A percentile compares a stretch with the other conserved stretches of the same genome.
These are phyloP conservation scores for Jaminaea rosea DNA, from an alignment of 1,284 basidiomycete genomes.

Conservation along the genomic window DNA sequence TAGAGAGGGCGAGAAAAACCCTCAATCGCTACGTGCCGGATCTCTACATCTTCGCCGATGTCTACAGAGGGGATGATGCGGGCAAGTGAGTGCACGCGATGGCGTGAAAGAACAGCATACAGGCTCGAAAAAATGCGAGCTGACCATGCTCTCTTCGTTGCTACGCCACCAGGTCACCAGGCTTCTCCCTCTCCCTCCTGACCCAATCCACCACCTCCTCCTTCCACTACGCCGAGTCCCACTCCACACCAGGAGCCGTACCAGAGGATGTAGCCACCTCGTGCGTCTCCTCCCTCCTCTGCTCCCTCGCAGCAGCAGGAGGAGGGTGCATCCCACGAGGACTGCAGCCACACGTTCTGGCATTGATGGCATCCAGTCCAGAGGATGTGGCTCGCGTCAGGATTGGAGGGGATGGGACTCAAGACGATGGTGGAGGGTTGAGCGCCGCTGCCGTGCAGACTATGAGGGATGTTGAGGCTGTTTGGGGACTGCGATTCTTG, in stretches of 20 bases:
- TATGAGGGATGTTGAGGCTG: constrained; percentile 68
- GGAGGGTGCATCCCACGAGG: constrained; percentile 85
- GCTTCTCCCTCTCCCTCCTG: constrained; percentile 82
- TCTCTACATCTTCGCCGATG: constrained; percentile 95
- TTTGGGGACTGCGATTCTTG: constrained; percentile 64
- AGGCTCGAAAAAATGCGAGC: constrained; percentile 3
- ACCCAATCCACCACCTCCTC: constrained; percentile 86
- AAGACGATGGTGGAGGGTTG: constrained; percentile 72
- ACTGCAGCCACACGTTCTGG: constrained; percentile 77
- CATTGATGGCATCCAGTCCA: constrained; percentile 88
- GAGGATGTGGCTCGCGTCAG: constrained; percentile 86
- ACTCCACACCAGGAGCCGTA: constrained; percentile 56
- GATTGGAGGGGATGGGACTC: constrained; percentile 81
- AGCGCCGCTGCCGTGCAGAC: constrained; percentile 72
- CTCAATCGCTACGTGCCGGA: constrained; percentile 95
- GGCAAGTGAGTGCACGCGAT: constrained; percentile 56
- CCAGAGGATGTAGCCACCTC: constrained; percentile 84
- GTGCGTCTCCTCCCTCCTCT: constrained; percentile 67
- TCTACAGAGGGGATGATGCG: constrained; percentile 93
- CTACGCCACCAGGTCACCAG: constrained; percentile 61
- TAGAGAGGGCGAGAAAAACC: constrained; percentile 80
- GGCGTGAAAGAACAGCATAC: too few species aligned
- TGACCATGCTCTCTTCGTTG: neutral
- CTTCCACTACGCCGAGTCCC: constrained; percentile 75
- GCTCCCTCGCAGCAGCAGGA: constrained; percentile 61